A percentile compares a stretch with the other conserved stretches of the same genome.
phyloP scores from a whole-genome alignment of 192 early-diverging fungal species.

The Coemansia sp. region DNA sequence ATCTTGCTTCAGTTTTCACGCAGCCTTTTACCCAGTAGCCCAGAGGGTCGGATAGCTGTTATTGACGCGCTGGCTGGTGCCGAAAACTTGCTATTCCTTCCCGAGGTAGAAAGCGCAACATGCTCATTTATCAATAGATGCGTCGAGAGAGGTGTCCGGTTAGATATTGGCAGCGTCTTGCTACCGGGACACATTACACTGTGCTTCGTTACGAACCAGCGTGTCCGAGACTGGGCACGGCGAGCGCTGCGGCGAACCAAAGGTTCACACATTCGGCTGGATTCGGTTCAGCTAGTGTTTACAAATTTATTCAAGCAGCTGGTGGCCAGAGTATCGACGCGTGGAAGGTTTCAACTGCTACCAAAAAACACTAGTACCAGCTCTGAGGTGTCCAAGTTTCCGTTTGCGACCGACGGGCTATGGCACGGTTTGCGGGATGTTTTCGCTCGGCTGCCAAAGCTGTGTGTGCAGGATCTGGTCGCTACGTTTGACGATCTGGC shows the following conservation, averaged over 20 bases:
- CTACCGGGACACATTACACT: slow-evolving; percentile 35
- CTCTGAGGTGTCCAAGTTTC: slow-evolving; percentile 11
- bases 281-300: slow-evolving; percentile 12
- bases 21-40: neutral
- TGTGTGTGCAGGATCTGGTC: slow-evolving; percentile 21
- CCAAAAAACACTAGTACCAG: neutral
- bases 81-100: slow-evolving; percentile 19
- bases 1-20: slow-evolving; percentile 16
- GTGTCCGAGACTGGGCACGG: slow-evolving; percentile 28
- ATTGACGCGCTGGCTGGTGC: slow-evolving; percentile 29
- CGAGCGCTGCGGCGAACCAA: slow-evolving; percentile 35
- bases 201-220: slow-evolving; percentile 17
- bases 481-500: slow-evolving; percentile 20
- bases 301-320: slow-evolving; percentile 20
- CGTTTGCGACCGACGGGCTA: slow-evolving; percentile 24
- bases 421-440: slow-evolving; percentile 37
- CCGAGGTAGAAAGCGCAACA: slow-evolving; percentile 11
- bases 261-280: neutral
- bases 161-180: slow-evolving; percentile 25
- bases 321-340: neutral
- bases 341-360: neutral
- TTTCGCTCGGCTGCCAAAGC: slow-evolving; percentile 21
- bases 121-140: slow-evolving; percentile 16
- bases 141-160: slow-evolving; percentile 8
- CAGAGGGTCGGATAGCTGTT: slow-evolving; percentile 5